Conservation (phyloP, 2,329 filamentous ascomycete species). For the Sarocladium oryzae region DNA sequence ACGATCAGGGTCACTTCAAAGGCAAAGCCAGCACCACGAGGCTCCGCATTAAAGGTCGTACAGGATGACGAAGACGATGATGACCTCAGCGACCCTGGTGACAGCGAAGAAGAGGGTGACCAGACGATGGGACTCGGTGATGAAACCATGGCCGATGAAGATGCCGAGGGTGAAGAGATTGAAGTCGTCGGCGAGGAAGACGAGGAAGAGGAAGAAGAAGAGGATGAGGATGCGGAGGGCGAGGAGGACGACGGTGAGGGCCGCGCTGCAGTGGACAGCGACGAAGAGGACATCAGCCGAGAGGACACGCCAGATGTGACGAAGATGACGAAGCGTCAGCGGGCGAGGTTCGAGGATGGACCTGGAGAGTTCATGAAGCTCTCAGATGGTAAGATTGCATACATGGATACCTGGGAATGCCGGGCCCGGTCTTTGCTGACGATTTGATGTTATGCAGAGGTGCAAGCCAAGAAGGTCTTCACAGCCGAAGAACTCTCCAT, state of each 20-base stretch:
- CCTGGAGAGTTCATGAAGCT: constrained; percentile 52
- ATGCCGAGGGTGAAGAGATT: constrained; percentile 41
- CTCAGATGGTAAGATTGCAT: constrained; percentile 44
- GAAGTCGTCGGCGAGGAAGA: constrained; percentile 35
- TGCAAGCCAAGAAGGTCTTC: constrained; percentile 56
- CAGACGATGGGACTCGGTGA: constrained; percentile 33
- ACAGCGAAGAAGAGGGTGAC: constrained; percentile 38
- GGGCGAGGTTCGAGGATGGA: constrained; percentile 51
- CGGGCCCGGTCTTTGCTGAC: no score
- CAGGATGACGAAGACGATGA: constrained; percentile 44
- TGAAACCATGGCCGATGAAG: constrained; percentile 40
- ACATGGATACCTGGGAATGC: no score
- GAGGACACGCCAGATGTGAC: constrained; percentile 47
- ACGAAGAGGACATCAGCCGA: constrained; percentile 38
- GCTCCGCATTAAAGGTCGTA: constrained; percentile 25
- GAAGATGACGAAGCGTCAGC: constrained; percentile 56
- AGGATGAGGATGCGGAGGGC: constrained; percentile 31
- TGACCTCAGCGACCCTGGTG: constrained; percentile 46
- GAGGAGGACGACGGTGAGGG: constrained; percentile 32
- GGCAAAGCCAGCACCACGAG: constrained; percentile 27
- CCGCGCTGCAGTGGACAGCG: constrained; percentile 33
- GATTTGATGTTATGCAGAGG: constrained; percentile 47
- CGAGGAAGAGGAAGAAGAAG: constrained; percentile 31
- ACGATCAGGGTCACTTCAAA: constrained; percentile 42
- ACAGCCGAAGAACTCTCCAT: constrained; percentile 57